Conservation (phyloP, 2,329 filamentous ascomycete genomes). For the Microcyclospora tardicrescens region DNA sequence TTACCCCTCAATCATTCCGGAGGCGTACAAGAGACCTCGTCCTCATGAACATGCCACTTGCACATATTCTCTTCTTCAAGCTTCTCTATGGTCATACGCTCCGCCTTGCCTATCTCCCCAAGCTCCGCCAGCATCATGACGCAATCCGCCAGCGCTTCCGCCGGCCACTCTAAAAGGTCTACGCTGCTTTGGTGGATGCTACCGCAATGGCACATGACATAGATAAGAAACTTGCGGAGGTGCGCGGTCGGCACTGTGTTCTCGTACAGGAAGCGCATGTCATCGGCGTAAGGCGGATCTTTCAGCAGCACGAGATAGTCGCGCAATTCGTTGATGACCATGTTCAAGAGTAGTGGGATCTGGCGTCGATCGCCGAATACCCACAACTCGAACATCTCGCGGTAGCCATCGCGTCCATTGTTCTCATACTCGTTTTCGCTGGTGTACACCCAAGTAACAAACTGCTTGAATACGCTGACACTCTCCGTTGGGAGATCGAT, state of each 20-base stretch:
- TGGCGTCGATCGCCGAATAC: slow-evolving; percentile 1
- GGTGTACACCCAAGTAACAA: slow-evolving; percentile 2
- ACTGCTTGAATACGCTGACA: not conserved
- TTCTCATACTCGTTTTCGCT: not conserved
- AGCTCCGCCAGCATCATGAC: not conserved
- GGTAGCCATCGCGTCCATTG: not conserved
- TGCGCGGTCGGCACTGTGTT: not conserved
- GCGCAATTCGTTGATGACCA: not conserved
- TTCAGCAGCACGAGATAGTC: not conserved
- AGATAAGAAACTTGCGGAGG: not conserved
- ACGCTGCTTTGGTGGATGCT: not conserved
- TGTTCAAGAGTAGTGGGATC: slow-evolving; percentile 1
- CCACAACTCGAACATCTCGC: slow-evolving; percentile 1
- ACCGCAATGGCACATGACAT: not conserved
- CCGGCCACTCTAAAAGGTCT: not conserved
- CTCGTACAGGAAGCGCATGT: not conserved
- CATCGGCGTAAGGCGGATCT: not conserved
- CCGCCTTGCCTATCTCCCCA: not conserved
- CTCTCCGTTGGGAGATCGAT: slow-evolving; percentile 1
- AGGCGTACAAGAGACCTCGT: not conserved
- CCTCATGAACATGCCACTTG: slow-evolving; percentile 1
- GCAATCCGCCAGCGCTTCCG: not conserved
- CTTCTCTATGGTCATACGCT: not conserved
- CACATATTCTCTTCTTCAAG: slow-evolving; percentile 1
- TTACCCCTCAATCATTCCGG: too few relatives aligned